phyloP scores from a whole-genome alignment of 2,329 filamentous ascomycete species.

The Colletotrichum tropicicola region DNA sequence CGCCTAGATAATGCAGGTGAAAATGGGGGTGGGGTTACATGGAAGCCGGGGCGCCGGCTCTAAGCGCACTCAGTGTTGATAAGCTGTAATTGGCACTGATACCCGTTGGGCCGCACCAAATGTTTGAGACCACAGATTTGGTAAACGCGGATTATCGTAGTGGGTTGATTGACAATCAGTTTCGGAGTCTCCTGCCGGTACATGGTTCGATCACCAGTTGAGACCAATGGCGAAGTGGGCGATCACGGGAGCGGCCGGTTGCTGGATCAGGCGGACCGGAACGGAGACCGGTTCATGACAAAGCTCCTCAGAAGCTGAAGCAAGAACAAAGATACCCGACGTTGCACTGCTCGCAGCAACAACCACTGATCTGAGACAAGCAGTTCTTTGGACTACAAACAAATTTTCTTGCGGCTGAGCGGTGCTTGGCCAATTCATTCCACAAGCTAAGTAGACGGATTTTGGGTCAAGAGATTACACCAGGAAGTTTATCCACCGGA shows the following conservation, averaged over 20 bases:
- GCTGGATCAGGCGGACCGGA: not conserved
- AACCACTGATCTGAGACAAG: no score
- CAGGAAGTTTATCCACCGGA: no score
- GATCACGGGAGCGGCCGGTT: not conserved
- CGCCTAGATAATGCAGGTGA: not conserved
- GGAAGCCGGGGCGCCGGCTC: not conserved
- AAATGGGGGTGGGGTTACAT: constrained; percentile 26
- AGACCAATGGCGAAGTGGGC: not conserved
- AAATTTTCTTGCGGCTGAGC: no score
- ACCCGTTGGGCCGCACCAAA: not conserved
- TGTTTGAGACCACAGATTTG: not conserved
- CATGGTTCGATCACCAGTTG: not conserved
- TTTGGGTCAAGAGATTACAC: no score
- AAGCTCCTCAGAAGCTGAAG: not conserved
- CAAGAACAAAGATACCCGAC: not conserved
- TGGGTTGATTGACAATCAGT: not conserved
- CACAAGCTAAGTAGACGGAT: no score
- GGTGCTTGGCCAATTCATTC: no score
- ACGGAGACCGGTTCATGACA: not conserved
- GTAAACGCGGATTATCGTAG: not conserved
- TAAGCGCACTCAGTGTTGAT: not conserved
- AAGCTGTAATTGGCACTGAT: not conserved
- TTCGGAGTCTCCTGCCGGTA: not conserved
- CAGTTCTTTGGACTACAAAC: no score
- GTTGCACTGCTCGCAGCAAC: no score